These are phyloP conservation scores for Anacardium occidentale DNA, from an alignment of 345 rosid species.

Conservation along the genomic window DNA sequence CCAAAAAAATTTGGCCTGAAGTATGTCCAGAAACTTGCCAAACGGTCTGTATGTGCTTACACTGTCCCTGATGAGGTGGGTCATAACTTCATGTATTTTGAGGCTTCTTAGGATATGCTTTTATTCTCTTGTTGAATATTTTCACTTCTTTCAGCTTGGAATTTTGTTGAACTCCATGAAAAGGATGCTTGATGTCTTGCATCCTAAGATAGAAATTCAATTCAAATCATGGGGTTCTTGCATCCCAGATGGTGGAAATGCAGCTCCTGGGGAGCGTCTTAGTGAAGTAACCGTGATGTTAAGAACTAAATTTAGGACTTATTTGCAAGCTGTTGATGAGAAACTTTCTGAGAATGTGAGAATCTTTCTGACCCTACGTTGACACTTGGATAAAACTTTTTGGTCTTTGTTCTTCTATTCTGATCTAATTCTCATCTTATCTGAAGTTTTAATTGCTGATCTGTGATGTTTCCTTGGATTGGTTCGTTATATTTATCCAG, in stretches of 20 bases:
- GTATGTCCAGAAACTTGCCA: slow-evolving; percentile 84
- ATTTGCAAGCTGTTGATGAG: slow-evolving; percentile 88
- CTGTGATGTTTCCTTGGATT: background rate
- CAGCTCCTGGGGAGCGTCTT: slow-evolving; percentile 86
- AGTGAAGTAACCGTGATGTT: slow-evolving; percentile 96
- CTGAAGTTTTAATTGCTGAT: background rate
- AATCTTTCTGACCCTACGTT: slow-evolving; percentile 5
- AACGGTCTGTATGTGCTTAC: slow-evolving; percentile 73
- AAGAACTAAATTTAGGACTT: slow-evolving; percentile 83
- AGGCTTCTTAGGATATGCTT: background rate
- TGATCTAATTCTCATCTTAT: background rate
- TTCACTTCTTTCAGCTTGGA: slow-evolving; percentile 59
- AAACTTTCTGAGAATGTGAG: slow-evolving; percentile 92
- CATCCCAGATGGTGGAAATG: slow-evolving; percentile 78
- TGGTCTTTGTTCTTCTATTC: background rate
- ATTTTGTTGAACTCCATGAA: slow-evolving; percentile 88
- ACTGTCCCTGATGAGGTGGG: slow-evolving; percentile 86
- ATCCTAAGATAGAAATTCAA: slow-evolving; percentile 74
- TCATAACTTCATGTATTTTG: background rate
- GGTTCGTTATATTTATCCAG: slow-evolving; percentile 33
- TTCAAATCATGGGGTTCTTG: slow-evolving; percentile 95
- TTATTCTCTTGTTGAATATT: slow-evolving; percentile 24
- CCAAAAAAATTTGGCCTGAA: slow-evolving; percentile 92
- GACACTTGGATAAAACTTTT: background rate
- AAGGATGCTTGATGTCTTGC: slow-evolving; percentile 85